Evolutionary conservation across 78 protist genomes (phyloP), one percentile per base, ranked within the genome.

Genomic region (slime mould (Dictyostelium discoideum)): DNA sequence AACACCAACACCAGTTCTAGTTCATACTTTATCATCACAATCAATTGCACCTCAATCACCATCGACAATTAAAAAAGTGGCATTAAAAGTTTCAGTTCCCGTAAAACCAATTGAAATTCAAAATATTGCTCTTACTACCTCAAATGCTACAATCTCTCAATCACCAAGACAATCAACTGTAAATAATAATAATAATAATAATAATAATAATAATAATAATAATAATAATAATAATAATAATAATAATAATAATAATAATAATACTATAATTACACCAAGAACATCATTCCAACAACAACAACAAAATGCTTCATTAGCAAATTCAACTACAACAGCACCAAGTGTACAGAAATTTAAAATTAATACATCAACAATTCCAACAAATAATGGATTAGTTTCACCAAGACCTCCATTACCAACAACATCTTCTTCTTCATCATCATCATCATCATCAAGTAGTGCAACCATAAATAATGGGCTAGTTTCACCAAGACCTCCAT

Each of bases 401-500:
- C 84, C 60, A 77, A 16, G 29, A 40, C 63, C 29, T 42, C 81
- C 11, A 37, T 14, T 74, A 13, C 40, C 16, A 8, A 26, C 73
- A 32, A 32, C 37, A 32, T 32, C 37, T 1, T 32, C 37, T 32
- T 32, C 37, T 1, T 32, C 37, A 22, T 11, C 73, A 14, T 22
- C 73, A 63, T 22, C 73, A 63, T 63, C 76, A 48, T 48, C 60
- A 48, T 29, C 10, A 13, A 74, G 5, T 37, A 74, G 4, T 5
- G 10, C 46, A 13, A 50, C 44, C n/a, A 79, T 16, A 54, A 54
- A 54, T 22, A 79, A 79, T 29, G 39, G 67, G n/a, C 13, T 74
- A 74, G 50, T 74, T 13, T 44, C 84, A 20, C 84, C 84, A 78
- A 78, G 84, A 78, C 40, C 50, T 29, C 82, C 82, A 37, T 37